phyloP scores from a whole-genome alignment of 2,329 filamentous ascomycete species.

The Xylaria sp. region DNA sequence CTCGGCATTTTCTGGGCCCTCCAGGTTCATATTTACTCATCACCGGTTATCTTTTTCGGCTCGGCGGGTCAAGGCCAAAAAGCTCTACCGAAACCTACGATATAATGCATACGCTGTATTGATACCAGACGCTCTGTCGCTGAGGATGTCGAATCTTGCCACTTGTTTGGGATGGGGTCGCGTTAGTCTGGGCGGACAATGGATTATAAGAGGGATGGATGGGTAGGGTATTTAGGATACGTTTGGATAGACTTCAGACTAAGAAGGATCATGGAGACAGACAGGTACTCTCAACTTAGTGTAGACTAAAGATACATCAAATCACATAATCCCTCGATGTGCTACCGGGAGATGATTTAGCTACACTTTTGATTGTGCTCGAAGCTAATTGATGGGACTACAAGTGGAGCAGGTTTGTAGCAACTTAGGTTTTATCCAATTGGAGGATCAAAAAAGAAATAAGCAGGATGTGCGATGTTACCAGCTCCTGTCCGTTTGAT shows the following conservation, averaged over 20 bases:
- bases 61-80: neutral
- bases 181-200: neutral
- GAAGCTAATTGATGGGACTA: neutral
- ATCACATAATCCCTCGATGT: neutral
- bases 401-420: neutral
- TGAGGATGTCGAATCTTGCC: slow-evolving; percentile 28
- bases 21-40: slow-evolving; percentile 6
- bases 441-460: too few relatives aligned
- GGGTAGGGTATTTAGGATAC: neutral
- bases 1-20: neutral
- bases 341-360: neutral
- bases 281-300: slow-evolving; percentile 24
- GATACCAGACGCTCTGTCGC: slow-evolving; percentile 17
- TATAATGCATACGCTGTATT: slow-evolving; percentile 8
- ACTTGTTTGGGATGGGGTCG: neutral
- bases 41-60: neutral
- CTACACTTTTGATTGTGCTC: too few relatives aligned
- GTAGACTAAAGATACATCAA: slow-evolving; percentile 7
- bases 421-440: too few relatives aligned
- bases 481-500: too few relatives aligned
- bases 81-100: neutral
- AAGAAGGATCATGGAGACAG: neutral
- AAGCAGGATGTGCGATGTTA: too few relatives aligned
- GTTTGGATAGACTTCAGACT: neutral
- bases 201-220: neutral